phyloP scores from a whole-genome alignment of 2,329 filamentous ascomycete species.

The Hypoxylon sp. region DNA sequence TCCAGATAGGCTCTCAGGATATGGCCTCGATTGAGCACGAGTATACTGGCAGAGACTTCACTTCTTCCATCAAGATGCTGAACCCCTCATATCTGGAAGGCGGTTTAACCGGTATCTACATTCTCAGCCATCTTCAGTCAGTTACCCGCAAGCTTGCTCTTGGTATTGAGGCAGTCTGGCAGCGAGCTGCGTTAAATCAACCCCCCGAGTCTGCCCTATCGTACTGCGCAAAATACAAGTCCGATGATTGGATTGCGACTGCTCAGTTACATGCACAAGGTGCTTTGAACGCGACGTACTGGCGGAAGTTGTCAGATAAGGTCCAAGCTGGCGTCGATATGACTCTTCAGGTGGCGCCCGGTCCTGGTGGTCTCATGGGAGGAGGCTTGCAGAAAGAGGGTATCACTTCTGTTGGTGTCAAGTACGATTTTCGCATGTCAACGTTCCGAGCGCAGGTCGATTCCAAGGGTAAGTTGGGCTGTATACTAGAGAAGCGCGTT shows the following conservation, averaged over 20 bases:
- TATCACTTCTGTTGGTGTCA: conserved; percentile 90
- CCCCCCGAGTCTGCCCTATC: conserved; percentile 93
- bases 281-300: conserved; percentile 91
- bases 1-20: conserved; percentile 86
- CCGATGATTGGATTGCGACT: conserved; percentile 91
- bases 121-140: conserved; percentile 95
- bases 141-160: conserved; percentile 89
- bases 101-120: conserved; percentile 92
- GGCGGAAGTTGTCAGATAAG: conserved; percentile 92
- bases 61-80: conserved; percentile 90
- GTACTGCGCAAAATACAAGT: conserved; percentile 93
- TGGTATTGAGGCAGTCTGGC: conserved; percentile 92
- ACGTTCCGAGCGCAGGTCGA: conserved; percentile 97
- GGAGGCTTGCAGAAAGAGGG: conserved; percentile 83
- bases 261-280: conserved; percentile 92
- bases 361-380: conserved; percentile 79
- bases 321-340: conserved; percentile 97
- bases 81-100: conserved; percentile 97
- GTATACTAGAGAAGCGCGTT: conserved; percentile 94
- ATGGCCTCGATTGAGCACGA: conserved; percentile 97
- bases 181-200: conserved; percentile 85
- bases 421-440: conserved; percentile 97
- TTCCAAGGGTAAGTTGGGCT: conserved; percentile 93
- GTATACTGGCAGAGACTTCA: conserved; percentile 94
- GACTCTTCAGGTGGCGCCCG: conserved; percentile 84